Evolutionary conservation across 2,329 filamentous ascomycete species (phyloP), one percentile per base, ranked within the genome.

Genomic region (Paecilomyces variotii): DNA sequence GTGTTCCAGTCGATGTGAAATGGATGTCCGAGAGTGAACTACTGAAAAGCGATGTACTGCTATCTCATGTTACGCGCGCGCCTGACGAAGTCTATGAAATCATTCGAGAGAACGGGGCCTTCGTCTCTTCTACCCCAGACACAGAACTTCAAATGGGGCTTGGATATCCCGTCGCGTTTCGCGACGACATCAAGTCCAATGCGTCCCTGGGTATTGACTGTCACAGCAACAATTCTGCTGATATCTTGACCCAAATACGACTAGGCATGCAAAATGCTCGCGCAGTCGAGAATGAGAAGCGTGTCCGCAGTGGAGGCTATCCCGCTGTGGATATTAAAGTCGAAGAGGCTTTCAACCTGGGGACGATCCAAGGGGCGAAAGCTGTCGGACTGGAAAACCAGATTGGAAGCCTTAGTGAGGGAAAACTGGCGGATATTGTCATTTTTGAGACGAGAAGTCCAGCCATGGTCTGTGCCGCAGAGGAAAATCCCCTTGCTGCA

Each of bases 401-500:
- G 52, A 69, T 81, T 26, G 80, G 80, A 0, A 75, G 72, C 19
- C 69, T 84, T 45, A 68, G 67, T n/a, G 75, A 74, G 11, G 79
- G 79, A 0, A 77, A 77, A 60, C 67, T 70, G 34, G 80, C 80
- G 1, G 81, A 84, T 61, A 56, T 84, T 0, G 72, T 83, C 0
- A 72, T 84, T 0, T 84, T 79, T 72, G 74, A 83, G 59, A 80
- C 79, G 0, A 68, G 73, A 0, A 73, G 76, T 0, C 81, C 81
- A 0, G 67, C 62, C 2, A 68, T 84, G 63, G 68, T 84, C 1
- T 73, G 71, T 57, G 76, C 68, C 0, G 82, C 81, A 3, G 84
- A 80, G 79, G 68, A 61, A 3, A 81, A 84, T 57, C 80, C 82
- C 0, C 74, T 85, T 4, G 82, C 82, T 0, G 83, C 83, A 0